These are phyloP conservation scores for Sutorius eximius DNA, from an alignment of 1,284 basidiomycete species.

Conservation along the genomic window DNA sequence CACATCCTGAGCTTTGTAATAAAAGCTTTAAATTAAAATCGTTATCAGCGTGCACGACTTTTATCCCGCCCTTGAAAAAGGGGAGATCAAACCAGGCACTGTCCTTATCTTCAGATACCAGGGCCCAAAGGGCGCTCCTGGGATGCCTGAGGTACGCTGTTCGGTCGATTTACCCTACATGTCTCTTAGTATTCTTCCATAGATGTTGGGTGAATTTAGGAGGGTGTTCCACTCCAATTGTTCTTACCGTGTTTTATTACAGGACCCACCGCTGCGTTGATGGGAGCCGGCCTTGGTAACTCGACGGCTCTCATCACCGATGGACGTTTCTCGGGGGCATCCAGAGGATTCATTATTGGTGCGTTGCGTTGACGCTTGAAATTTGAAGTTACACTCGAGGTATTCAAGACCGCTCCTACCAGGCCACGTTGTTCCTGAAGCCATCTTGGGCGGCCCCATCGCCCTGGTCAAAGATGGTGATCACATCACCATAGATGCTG, in stretches of 20 bases:
- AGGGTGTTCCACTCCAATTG: background rate
- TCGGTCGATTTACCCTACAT: slow-evolving; percentile 8
- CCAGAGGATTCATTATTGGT: slow-evolving; percentile 66
- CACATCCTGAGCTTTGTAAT: background rate
- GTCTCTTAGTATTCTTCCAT: slow-evolving; percentile 5
- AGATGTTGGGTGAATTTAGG: slow-evolving; percentile 49
- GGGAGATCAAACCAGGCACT: slow-evolving; percentile 83
- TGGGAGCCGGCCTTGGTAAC: slow-evolving; percentile 91
- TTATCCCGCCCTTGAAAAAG: slow-evolving; percentile 79
- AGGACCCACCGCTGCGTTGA: slow-evolving; percentile 87
- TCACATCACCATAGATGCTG: slow-evolving; percentile 78
- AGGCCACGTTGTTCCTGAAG: slow-evolving; percentile 92
- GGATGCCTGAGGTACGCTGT: slow-evolving; percentile 85
- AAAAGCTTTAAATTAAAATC: slow-evolving; percentile 1
- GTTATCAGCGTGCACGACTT: slow-evolving; percentile 72
- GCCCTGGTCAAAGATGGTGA: slow-evolving; percentile 94
- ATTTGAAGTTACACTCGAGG: background rate
- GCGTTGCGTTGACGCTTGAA: slow-evolving; percentile 28
- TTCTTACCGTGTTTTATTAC: slow-evolving; percentile 17
- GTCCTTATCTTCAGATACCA: slow-evolving; percentile 93
- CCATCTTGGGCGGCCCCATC: slow-evolving; percentile 92
- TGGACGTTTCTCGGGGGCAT: slow-evolving; percentile 90
- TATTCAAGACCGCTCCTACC: slow-evolving; percentile 15
- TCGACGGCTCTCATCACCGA: slow-evolving; percentile 95
- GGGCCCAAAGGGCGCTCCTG: slow-evolving; percentile 94